Evolutionary conservation across 768 basidiomycete genomes (phyloP).

Genomic region (Termitomyces sp.): DNA sequence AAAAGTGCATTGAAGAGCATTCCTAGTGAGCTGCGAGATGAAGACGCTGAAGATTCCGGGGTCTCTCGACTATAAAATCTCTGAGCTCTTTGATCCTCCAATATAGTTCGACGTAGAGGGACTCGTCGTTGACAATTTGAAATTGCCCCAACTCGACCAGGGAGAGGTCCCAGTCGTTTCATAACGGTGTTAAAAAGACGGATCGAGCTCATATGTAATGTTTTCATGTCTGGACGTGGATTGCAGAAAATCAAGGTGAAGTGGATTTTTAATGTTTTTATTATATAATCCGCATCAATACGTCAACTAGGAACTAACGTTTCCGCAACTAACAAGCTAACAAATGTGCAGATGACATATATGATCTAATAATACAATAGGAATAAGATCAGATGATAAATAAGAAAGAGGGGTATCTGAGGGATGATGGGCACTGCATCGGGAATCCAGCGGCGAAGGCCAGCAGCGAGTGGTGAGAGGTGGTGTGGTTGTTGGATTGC

Average conservation of each 20-base stretch:
- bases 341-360: background rate
- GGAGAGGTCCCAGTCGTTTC: background rate
- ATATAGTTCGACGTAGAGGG: background rate
- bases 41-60: background rate
- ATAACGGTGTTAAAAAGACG: background rate
- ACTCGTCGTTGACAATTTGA: background rate
- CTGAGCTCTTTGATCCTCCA: background rate
- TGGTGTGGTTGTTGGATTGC: background rate
- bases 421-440: background rate
- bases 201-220: background rate
- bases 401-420: background rate
- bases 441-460: background rate
- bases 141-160: background rate
- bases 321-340: background rate
- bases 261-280: no score
- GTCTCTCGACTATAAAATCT: background rate
- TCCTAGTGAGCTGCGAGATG: conserved; percentile 28
- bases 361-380: background rate
- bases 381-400: background rate
- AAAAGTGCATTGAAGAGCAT: conserved; percentile 25
- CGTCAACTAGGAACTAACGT: no score
- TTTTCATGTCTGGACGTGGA: no score
- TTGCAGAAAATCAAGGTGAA: no score
- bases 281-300: no score
- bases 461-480: no score